Evolutionary conservation across 2,329 filamentous ascomycete genomes (phyloP).

Genomic region (Claviceps citrina): DNA sequence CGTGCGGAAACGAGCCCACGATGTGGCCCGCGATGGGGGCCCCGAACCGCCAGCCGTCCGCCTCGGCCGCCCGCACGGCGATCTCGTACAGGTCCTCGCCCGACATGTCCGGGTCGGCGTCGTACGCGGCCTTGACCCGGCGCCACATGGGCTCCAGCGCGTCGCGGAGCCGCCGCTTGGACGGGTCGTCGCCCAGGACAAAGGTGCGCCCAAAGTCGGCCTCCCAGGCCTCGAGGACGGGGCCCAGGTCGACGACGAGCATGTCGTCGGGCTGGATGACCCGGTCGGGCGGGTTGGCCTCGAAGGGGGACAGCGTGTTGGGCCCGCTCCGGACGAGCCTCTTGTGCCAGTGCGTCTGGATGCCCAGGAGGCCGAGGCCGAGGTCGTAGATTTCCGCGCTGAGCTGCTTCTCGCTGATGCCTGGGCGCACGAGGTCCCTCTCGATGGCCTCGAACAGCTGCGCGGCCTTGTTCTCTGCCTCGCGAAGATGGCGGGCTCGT

Average conservation of each 20-base stretch:
- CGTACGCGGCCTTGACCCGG: constrained; percentile 25
- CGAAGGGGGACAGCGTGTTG: constrained; percentile 32
- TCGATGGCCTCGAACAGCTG: constrained; percentile 33
- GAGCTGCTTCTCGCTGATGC: constrained; percentile 30
- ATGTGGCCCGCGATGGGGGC: constrained; percentile 31
- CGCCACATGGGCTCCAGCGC: constrained; percentile 31
- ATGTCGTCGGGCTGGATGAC: constrained; percentile 33
- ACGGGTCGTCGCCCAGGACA: constrained; percentile 30
- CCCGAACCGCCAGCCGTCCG: constrained; percentile 29
- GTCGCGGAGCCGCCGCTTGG: constrained; percentile 29
- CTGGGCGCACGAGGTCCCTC: constrained; percentile 27
- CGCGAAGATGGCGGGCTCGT: constrained; percentile 16
- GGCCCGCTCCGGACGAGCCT: constrained; percentile 33
- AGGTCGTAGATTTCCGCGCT: constrained; percentile 30
- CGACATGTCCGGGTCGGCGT: constrained; percentile 27
- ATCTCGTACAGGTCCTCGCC: constrained; percentile 32
- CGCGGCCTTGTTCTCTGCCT: constrained; percentile 31
- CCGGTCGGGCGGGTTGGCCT: constrained; percentile 34
- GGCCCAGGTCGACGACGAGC: constrained; percentile 34
- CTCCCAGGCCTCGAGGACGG: constrained; percentile 37
- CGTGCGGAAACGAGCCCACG: constrained; percentile 34
- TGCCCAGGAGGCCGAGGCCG: constrained; percentile 16
- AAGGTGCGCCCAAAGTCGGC: constrained; percentile 38
- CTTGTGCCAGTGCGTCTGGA: constrained; percentile 38
- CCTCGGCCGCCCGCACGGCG: constrained; percentile 20